Base-by-base conservation (phyloP, 2,329 filamentous ascomycete genomes). In the Drechslera avenae region DNA sequence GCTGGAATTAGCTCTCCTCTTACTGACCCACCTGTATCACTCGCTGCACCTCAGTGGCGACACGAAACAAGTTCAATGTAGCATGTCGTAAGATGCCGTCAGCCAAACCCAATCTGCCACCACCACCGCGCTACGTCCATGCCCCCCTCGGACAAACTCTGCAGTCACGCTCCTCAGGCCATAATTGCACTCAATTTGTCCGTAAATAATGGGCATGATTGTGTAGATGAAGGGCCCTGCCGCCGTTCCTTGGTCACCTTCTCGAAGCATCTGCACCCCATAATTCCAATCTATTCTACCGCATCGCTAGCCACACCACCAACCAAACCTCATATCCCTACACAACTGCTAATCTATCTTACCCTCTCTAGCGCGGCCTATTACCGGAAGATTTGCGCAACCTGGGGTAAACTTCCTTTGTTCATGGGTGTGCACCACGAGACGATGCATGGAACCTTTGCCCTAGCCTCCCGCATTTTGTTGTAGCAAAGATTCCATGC, bases 251-350 rank as follows among this genome's bases (percentile, higher is more conserved):
- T 63, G 64, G 66, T 55, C 63, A 68, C 56, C 54, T 60, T 63
- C 65, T 67, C 56, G 63, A 69, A 65, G 52, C 50, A 63, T 69
- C 66, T 64, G 54, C 56, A 66, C 63, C 65, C 62, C 69, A 66
- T 67, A 62, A 28, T 60, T 65, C 53, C 54, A 71, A 64, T 72
- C 57, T 71, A 70, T 61, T 61, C 57, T 57, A 40, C 63, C 63
- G 54, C 51, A 43, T 48, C 54, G 41, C 57, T 57, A 57, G 32
- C 40, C 31, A 54, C 42, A 50, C 55, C 51, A 60, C 34, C 57
- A 55, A 55, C 54, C 44, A 46, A 47, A 52, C 54, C 45, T 55
- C 60, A 65, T 66, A 57, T 62, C 67, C 67, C 67, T 67, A 63
- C 67, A 67, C 64, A 51, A 37, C 50, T 41, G 23, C 48, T 58